A percentile compares a stretch with the other conserved stretches of the same genome.
These are phyloP conservation scores for Colletotrichum cuscutae DNA, from an alignment of 2,329 filamentous ascomycete species.

Conservation along the genomic window DNA sequence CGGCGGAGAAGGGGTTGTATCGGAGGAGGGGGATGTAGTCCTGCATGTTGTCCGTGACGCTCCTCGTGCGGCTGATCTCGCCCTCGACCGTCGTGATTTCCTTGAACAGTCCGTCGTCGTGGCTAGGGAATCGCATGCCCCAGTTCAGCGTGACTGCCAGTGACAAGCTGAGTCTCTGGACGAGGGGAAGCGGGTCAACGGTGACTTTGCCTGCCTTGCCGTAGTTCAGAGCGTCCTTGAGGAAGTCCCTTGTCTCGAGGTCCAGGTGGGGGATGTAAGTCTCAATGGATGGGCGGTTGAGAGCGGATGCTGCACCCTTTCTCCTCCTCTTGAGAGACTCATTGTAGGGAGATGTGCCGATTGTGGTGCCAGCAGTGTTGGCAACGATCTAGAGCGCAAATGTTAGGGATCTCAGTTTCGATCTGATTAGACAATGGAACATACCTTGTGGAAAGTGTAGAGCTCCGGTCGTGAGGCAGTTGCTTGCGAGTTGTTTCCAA, in stretches of 20 bases:
- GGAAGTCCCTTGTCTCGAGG: slow-evolving; percentile 66
- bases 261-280: slow-evolving; percentile 66
- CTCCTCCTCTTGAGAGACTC: slow-evolving; percentile 73
- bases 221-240: slow-evolving; percentile 70
- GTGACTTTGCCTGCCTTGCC: slow-evolving; percentile 64
- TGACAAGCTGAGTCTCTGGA: slow-evolving; percentile 72
- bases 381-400: slow-evolving; percentile 54
- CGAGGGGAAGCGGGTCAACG: slow-evolving; percentile 70
- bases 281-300: slow-evolving; percentile 73
- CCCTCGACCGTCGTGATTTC: slow-evolving; percentile 39
- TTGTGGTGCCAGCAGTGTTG: slow-evolving; percentile 48
- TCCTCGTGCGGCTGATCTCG: slow-evolving; percentile 36
- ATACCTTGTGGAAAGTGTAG: slow-evolving; percentile 65
- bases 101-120: slow-evolving; percentile 31
- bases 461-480: slow-evolving; percentile 73
- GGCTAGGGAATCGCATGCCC: slow-evolving; percentile 58
- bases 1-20: slow-evolving; percentile 30
- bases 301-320: slow-evolving; percentile 73
- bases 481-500: slow-evolving; percentile 74
- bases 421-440: background rate
- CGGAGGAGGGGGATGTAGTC: slow-evolving; percentile 39
- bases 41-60: slow-evolving; percentile 38
- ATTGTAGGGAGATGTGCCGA: slow-evolving; percentile 76
- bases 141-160: slow-evolving; percentile 74
- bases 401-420: background rate